Evolutionary conservation across 2,329 filamentous ascomycete species (phyloP).

Genomic region (Pseudogymnoascus sp.): DNA sequence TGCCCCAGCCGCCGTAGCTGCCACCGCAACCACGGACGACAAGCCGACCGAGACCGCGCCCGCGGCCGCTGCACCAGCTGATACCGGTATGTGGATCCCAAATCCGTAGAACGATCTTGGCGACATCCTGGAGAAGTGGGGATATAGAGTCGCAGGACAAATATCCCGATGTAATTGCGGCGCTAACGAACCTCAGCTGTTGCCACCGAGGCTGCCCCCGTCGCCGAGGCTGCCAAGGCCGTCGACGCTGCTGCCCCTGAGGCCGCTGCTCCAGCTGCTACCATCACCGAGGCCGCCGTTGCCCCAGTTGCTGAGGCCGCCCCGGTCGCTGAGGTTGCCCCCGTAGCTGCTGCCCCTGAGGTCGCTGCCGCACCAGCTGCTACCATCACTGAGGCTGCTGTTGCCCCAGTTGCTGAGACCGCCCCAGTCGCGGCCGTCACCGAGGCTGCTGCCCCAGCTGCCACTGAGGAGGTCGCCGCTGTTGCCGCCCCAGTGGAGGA

Average conservation of each 20-base stretch:
- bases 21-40: conserved; percentile 1
- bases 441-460: conserved; percentile 9
- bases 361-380: conserved; percentile 8
- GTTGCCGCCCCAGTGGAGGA: conserved; percentile 13
- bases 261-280: conserved; percentile 12
- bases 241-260: conserved; percentile 14
- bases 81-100: neutral
- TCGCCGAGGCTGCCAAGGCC: neutral
- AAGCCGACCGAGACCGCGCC: conserved; percentile 1
- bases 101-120: neutral
- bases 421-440: conserved; percentile 17
- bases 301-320: conserved; percentile 7
- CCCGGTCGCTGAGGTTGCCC: neutral
- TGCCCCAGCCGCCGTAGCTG: conserved; percentile 13
- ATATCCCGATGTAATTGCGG: neutral
- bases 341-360: conserved; percentile 7
- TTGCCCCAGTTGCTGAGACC: conserved; percentile 1
- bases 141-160: neutral
- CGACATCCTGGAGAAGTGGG: neutral
- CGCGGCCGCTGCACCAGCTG: neutral
- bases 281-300: neutral
- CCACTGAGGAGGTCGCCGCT: conserved; percentile 8
- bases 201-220: neutral
- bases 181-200: conserved; percentile 9
- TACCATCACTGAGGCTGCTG: conserved; percentile 18